Conservation (phyloP, 169 alveolate genomes). For the Eimeria acervulina region DNA sequence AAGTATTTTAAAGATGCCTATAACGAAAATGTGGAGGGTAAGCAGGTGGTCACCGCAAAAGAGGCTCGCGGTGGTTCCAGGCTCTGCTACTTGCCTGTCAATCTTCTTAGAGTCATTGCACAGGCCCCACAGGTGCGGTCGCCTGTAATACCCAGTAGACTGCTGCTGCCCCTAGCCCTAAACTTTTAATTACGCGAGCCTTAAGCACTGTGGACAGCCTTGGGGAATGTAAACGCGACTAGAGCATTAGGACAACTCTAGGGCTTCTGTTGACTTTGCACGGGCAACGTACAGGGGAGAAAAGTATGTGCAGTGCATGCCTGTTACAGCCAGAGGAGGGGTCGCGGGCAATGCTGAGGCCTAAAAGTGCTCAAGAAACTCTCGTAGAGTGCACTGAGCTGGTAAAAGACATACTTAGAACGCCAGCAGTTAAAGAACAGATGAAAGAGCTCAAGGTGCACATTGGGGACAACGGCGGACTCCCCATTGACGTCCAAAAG, state of each 20-base stretch:
- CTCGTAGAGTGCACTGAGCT: constrained; percentile 65
- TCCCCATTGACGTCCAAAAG: constrained; percentile 57
- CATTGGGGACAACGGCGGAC: constrained; percentile 70
- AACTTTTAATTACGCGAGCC: background rate
- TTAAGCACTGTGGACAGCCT: background rate
- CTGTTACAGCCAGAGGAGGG: constrained; percentile 1
- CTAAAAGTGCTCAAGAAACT: constrained; percentile 65
- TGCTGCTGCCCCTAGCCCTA: background rate
- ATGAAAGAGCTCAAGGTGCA: constrained; percentile 68
- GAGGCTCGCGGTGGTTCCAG: constrained; percentile 71
- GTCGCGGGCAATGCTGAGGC: constrained; percentile 37
- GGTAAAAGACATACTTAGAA: constrained; percentile 47
- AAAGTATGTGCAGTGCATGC: background rate
- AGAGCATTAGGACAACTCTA: background rate
- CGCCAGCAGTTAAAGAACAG: constrained; percentile 61
- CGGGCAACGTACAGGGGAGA: too few relatives aligned
- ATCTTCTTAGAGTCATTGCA: constrained; percentile 61
- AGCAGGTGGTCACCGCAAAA: constrained; percentile 33
- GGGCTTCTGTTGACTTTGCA: background rate
- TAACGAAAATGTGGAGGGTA: constrained; percentile 41
- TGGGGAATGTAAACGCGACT: background rate
- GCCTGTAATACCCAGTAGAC: background rate
- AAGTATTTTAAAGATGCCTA: constrained; percentile 66
- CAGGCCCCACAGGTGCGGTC: constrained; percentile 59
- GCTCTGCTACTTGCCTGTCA: constrained; percentile 59